Percentiles rank a stretch among this genome's conserved stretches.
Conservation (phyloP, 352 stramenopile genomes). For the Phytophthora syringae region DNA sequence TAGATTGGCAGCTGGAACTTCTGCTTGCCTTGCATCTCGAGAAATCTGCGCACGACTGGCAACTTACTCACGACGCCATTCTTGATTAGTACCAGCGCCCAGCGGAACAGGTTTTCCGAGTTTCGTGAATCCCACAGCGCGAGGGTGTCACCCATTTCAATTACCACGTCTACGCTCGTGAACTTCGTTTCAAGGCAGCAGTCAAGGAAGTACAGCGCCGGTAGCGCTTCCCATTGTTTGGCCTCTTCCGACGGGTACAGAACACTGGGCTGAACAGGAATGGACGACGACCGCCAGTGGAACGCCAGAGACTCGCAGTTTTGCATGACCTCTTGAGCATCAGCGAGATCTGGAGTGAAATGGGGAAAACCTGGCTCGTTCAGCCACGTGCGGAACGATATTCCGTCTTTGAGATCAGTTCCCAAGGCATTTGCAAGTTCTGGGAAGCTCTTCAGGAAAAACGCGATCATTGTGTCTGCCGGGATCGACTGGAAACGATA, state of each 20-base stretch:
- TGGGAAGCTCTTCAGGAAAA: conserved; percentile 75
- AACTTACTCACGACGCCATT: conserved; percentile 58
- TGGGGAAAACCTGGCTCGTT: conserved; percentile 66
- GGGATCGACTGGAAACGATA: conserved; percentile 83
- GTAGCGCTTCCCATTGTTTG: conserved; percentile 65
- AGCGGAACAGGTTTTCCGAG: conserved; percentile 73
- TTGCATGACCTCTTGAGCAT: conserved; percentile 76
- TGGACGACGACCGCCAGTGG: conserved; percentile 61
- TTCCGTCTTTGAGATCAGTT: conserved; percentile 61
- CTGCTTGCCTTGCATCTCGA: conserved; percentile 79
- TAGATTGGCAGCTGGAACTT: conserved; percentile 85
- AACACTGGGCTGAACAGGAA: conserved; percentile 65
- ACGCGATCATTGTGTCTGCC: conserved; percentile 72
- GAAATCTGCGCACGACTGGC: conserved; percentile 55
- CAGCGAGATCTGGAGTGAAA: conserved; percentile 64
- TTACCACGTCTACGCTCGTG: conserved; percentile 45
- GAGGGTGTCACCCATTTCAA: conserved; percentile 59
- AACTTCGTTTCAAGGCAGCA: conserved; percentile 63
- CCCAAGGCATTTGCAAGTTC: conserved; percentile 47
- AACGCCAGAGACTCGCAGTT: conserved; percentile 69
- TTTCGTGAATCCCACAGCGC: conserved; percentile 65
- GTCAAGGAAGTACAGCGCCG: conserved; percentile 74
- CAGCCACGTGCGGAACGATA: conserved; percentile 76
- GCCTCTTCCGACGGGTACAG: conserved; percentile 66
- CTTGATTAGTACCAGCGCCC: conserved; percentile 69